These are phyloP conservation scores for Exophiala oligosperma DNA, from an alignment of 2,329 filamentous ascomycete species.

Conservation along the genomic window DNA sequence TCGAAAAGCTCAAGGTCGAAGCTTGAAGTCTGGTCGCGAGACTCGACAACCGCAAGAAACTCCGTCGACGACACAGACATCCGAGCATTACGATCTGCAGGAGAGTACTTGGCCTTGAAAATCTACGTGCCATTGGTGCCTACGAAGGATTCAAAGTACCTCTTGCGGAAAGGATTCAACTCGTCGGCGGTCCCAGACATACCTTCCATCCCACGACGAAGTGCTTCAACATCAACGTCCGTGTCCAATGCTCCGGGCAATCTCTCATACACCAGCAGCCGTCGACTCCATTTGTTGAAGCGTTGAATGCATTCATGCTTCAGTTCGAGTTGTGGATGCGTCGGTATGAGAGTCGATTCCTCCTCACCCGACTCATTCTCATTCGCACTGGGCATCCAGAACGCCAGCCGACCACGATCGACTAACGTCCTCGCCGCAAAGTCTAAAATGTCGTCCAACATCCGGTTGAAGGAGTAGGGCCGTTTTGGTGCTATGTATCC, in stretches of 20 bases:
- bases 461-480: conserved; percentile 86
- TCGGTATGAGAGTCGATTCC: conserved; percentile 35
- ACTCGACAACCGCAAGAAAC: too few species aligned
- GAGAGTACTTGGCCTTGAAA: not conserved
- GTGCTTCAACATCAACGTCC: not conserved
- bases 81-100: not conserved
- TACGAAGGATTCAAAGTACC: conserved; percentile 29
- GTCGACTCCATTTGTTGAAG: conserved; percentile 91
- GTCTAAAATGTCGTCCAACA: conserved; percentile 84
- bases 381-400: conserved; percentile 97
- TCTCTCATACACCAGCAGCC: conserved; percentile 82
- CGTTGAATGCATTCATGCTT: conserved; percentile 77
- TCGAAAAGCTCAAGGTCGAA: conserved; percentile 73
- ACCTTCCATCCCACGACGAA: conserved; percentile 42
- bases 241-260: conserved; percentile 53
- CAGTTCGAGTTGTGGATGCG: conserved; percentile 72
- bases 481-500: conserved; percentile 84
- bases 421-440: conserved; percentile 79
- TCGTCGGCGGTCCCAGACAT: conserved; percentile 58
- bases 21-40: conserved; percentile 27
- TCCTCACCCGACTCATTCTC: conserved; percentile 76
- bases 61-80: not conserved
- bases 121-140: conserved; percentile 15
- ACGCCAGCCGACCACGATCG: conserved; percentile 74
- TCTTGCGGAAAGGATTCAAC: conserved; percentile 66